Percentiles rank a stretch among this genome's conserved stretches.
phyloP scores from a whole-genome alignment of 2,329 filamentous ascomycete genomes.

The Ascochyta viciae-villosae region DNA sequence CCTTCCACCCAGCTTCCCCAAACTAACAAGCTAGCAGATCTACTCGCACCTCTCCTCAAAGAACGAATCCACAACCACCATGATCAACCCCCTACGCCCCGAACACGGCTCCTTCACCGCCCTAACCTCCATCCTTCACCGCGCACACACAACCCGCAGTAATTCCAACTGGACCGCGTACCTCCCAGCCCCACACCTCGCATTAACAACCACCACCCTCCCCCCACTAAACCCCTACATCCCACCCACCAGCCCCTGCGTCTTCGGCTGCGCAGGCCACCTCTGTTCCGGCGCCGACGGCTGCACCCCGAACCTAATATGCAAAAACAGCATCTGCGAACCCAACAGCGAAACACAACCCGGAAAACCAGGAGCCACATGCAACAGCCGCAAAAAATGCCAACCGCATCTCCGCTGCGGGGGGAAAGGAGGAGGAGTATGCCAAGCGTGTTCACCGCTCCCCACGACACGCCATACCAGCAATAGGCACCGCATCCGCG shows the following conservation, averaged over 20 bases:
- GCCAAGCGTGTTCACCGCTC: slow-evolving; percentile 25
- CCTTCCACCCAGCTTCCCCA: neutral
- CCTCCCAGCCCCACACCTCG: slow-evolving; percentile 29
- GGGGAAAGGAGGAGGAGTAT: slow-evolving; percentile 25
- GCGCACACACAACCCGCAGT: slow-evolving; percentile 33
- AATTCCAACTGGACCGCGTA: slow-evolving; percentile 42
- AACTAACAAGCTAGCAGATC: slow-evolving; percentile 26
- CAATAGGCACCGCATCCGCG: neutral
- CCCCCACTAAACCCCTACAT: slow-evolving; percentile 41
- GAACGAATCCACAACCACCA: slow-evolving; percentile 31
- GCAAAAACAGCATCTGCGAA: slow-evolving; percentile 44
- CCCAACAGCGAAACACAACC: slow-evolving; percentile 28
- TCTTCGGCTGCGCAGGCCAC: slow-evolving; percentile 41
- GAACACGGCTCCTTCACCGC: slow-evolving; percentile 32
- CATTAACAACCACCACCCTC: slow-evolving; percentile 22
- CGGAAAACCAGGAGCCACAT: slow-evolving; percentile 33
- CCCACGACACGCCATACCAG: neutral
- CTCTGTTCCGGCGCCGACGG: slow-evolving; percentile 40
- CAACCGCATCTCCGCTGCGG: slow-evolving; percentile 36
- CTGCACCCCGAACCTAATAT: slow-evolving; percentile 36
- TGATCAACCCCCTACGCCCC: slow-evolving; percentile 33
- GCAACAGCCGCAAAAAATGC: slow-evolving; percentile 40
- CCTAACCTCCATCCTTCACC: slow-evolving; percentile 29
- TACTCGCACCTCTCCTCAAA: slow-evolving; percentile 40
- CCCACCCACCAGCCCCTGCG: slow-evolving; percentile 35